Evolutionary conservation across 2,329 filamentous ascomycete genomes (phyloP).

Genomic region (Phaeosphaeriaceae sp.): DNA sequence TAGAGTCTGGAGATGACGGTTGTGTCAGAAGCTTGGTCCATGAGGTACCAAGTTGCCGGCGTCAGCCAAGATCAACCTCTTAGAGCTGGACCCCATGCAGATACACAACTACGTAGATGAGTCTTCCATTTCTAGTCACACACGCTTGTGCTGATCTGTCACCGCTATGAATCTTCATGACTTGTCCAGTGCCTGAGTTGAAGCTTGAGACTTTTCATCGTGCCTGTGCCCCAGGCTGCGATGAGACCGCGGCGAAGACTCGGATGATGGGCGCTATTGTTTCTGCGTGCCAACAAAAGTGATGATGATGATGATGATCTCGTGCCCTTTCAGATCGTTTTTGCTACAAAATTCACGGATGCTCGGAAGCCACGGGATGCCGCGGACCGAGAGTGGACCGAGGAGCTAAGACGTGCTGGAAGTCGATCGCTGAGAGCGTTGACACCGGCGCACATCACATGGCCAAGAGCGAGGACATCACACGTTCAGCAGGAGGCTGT

Average conservation of each 20-base stretch:
- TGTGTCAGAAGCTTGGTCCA: conserved; percentile 6
- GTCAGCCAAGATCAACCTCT: neutral
- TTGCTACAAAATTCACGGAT: neutral
- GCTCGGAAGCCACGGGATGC: neutral
- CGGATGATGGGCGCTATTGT: neutral
- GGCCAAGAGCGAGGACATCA: neutral
- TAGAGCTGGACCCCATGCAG: neutral
- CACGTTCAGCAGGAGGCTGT: neutral
- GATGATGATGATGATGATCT: neutral
- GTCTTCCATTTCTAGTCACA: neutral
- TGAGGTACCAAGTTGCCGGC: conserved; percentile 8
- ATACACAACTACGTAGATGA: neutral
- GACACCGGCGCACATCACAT: neutral
- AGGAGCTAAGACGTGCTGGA: neutral
- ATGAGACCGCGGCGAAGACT: neutral
- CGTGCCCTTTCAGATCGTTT: neutral
- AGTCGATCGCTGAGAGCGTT: neutral
- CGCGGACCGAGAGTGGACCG: neutral
- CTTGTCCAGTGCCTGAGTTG: too few species aligned
- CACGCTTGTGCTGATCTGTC: neutral
- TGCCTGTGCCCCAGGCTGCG: neutral
- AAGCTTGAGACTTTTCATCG: neutral
- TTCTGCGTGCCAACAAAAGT: neutral
- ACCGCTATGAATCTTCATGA: neutral
- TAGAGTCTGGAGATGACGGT: conserved; percentile 1